phyloP scores from a whole-genome alignment of 116 monocot genomes.

The Trichopus zeylanicus region DNA sequence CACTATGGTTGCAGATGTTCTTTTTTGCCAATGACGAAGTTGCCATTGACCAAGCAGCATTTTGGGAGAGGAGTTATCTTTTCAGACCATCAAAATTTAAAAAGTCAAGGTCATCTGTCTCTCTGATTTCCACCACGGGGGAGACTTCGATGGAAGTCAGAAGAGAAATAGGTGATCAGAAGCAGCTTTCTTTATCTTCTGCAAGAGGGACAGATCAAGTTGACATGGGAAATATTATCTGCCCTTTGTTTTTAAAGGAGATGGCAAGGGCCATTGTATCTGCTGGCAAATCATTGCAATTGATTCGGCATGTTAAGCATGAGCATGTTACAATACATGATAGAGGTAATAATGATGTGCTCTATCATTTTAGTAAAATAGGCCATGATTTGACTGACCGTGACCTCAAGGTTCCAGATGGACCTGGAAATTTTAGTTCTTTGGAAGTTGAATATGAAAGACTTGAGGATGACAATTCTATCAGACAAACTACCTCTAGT shows the following conservation, averaged over 20 bases:
- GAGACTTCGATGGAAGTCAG: constrained; percentile 14
- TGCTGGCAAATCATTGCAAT: constrained; percentile 97
- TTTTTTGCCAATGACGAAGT: constrained; percentile 63
- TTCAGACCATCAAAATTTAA: constrained; percentile 18
- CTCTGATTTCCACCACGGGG: background rate
- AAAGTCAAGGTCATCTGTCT: constrained; percentile 11
- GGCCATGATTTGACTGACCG: background rate
- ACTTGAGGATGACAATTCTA: background rate
- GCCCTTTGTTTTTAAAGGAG: constrained; percentile 74
- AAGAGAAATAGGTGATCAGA: constrained; percentile 14
- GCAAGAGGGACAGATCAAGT: constrained; percentile 22
- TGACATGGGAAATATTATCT: constrained; percentile 26
- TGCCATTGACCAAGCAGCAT: constrained; percentile 77
- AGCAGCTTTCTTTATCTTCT: constrained; percentile 9
- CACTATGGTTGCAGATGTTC: constrained; percentile 55
- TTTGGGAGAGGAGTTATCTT: constrained; percentile 93
- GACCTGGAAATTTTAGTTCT: constrained; percentile 7
- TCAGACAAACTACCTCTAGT: background rate
- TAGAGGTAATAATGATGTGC: background rate
- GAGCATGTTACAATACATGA: constrained; percentile 14
- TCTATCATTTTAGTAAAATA: constrained; percentile 1
- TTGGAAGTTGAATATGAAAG: constrained; percentile 9
- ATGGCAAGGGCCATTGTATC: constrained; percentile 74
- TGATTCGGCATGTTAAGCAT: constrained; percentile 49
- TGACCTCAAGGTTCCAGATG: background rate